Conservation (phyloP, 768 basidiomycete species). For the Cystobasidium tubakii region DNA sequence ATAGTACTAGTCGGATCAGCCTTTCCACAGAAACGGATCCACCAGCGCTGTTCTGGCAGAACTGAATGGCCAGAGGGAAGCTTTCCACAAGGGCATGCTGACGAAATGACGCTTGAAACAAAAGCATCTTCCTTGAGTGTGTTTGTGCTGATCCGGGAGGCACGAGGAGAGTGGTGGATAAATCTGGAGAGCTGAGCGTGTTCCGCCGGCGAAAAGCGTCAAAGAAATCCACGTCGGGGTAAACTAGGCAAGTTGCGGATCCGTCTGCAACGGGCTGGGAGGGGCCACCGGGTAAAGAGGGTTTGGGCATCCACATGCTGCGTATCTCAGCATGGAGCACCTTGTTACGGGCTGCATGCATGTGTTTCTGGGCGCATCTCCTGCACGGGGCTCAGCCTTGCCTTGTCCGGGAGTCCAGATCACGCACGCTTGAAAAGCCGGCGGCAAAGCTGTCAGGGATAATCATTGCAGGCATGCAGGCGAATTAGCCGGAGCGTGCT, state of each 20-base stretch:
- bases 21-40: too few species aligned
- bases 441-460: not conserved
- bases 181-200: not conserved
- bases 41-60: too few species aligned
- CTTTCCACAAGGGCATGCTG: too few species aligned
- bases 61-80: too few species aligned
- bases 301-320: not conserved
- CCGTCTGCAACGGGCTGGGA: not conserved
- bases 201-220: not conserved
- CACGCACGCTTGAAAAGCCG: not conserved
- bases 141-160: not conserved
- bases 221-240: not conserved
- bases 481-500: not conserved
- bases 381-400: not conserved
- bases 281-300: not conserved
- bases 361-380: too few species aligned
- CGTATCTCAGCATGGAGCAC: not conserved
- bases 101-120: too few species aligned
- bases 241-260: not conserved
- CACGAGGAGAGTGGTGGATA: not conserved
- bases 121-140: not conserved
- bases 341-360: not conserved
- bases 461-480: not conserved
- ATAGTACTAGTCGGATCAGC: too few species aligned
- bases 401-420: not conserved